These are phyloP conservation scores for Aspergillus cejpii DNA, from an alignment of 2,329 filamentous ascomycete genomes.

Conservation along the genomic window DNA sequence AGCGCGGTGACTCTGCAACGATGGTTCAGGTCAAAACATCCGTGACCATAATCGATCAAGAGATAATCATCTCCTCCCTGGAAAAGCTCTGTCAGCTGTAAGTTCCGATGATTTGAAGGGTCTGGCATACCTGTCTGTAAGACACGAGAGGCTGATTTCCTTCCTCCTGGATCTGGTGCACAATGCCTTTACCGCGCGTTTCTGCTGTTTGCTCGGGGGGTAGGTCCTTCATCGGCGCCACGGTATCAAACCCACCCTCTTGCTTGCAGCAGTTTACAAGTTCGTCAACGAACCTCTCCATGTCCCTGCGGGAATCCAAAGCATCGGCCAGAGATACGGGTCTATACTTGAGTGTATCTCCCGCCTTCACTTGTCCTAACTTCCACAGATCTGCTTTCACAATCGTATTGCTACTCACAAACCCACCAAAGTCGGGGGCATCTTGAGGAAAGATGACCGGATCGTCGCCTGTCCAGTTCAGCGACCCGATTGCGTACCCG, in stretches of 20 bases:
- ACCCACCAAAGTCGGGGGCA: conserved; percentile 56
- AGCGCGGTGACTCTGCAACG: conserved; percentile 51
- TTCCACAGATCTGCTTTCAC: conserved; percentile 56
- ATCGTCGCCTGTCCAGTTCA: conserved; percentile 58
- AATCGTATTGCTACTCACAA: conserved; percentile 51
- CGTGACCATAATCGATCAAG: conserved; percentile 53
- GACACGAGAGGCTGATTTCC: conserved; percentile 35
- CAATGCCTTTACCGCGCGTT: conserved; percentile 26
- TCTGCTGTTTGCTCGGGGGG: conserved; percentile 16
- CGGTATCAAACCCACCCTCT: conserved; percentile 25
- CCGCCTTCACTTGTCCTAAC: conserved; percentile 55
- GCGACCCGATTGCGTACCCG: conserved; percentile 52
- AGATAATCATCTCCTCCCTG: conserved; percentile 48
- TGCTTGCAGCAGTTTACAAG: conserved; percentile 39
- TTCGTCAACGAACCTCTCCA: conserved; percentile 42
- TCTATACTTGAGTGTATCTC: conserved; percentile 49
- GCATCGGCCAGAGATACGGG: conserved; percentile 50
- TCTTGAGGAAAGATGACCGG: conserved; percentile 56
- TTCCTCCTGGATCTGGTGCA: conserved; percentile 32
- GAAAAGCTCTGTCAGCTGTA: conserved; percentile 12
- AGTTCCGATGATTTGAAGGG: not conserved
- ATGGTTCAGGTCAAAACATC: conserved; percentile 52
- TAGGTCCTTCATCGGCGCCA: conserved; percentile 27
- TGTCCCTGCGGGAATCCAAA: conserved; percentile 38
- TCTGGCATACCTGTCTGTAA: conserved; percentile 34